Evolutionary conservation across 78 protist species (phyloP).

Genomic region (Dictyostelium brefeldianum): DNA sequence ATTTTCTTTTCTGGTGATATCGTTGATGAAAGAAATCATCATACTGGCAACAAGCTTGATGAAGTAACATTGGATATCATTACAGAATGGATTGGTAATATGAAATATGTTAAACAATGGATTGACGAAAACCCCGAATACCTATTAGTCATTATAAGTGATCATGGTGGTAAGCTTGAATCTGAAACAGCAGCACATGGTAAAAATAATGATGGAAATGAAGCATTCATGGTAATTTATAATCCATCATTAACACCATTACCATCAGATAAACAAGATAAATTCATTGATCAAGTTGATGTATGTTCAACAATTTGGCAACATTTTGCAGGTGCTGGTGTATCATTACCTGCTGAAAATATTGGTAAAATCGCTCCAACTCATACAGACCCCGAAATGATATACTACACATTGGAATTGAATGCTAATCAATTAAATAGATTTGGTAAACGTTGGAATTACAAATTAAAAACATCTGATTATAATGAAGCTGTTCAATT

Average conservation of each 20-base stretch:
- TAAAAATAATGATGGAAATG: slow-evolving; percentile 59
- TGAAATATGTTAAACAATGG: slow-evolving; percentile 61
- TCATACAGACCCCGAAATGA: background rate
- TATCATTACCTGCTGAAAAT: slow-evolving; percentile 28
- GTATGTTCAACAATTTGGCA: slow-evolving; percentile 67
- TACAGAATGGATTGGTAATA: slow-evolving; percentile 32
- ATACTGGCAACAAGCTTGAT: slow-evolving; percentile 58
- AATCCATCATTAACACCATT: slow-evolving; percentile 5
- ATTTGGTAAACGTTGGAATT: slow-evolving; percentile 59
- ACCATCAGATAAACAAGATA: slow-evolving; percentile 58
- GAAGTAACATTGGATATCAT: slow-evolving; percentile 13
- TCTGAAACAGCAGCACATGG: slow-evolving; percentile 80
- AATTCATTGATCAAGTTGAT: slow-evolving; percentile 76
- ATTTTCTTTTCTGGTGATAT: slow-evolving; percentile 67
- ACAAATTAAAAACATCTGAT: background rate
- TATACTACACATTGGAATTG: background rate
- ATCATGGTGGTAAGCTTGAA: slow-evolving; percentile 68
- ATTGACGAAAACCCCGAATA: slow-evolving; percentile 61
- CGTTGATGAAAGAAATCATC: slow-evolving; percentile 64
- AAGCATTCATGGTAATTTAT: slow-evolving; percentile 59
- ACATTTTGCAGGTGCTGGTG: slow-evolving; percentile 66
- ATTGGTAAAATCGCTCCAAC: slow-evolving; percentile 53
- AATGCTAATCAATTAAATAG: slow-evolving; percentile 54
- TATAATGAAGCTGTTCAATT: slow-evolving; percentile 23
- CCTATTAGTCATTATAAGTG: slow-evolving; percentile 45